Evolutionary conservation across 2,329 filamentous ascomycete genomes (phyloP), one percentile per base, ranked within the genome.

Genomic region (Penicillium hordei): DNA sequence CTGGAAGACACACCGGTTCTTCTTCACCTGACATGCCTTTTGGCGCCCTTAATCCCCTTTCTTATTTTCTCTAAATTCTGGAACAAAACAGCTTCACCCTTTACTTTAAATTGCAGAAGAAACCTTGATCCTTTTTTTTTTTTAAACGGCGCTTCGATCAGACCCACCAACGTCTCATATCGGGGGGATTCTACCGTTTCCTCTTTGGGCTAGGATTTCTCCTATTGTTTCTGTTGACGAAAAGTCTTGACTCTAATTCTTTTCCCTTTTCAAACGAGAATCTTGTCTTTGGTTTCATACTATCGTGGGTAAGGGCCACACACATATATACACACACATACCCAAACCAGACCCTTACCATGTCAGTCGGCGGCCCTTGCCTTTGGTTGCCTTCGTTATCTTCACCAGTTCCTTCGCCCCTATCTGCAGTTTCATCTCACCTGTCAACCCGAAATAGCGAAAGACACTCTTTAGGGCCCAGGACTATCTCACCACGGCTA

Each of bases 281-380:
- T 15, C 6, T 45, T 53, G 48, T 57, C 44, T 42, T 42, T 42
- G 29, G 19, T 34, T 51, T 56, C 45, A 33, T 40, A 36, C 43
- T 49, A 50, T 52, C 33, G 19, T 46, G 55, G 43, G 36, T 43
- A 40, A 54, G 50, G 52, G 55, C 39, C 44, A 52, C 55, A 56
- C 44, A 52, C 45, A 50, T 38, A 49, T 50, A 25, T 34, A 54
- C 27, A 27, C 42, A 54, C 39, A 38, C 31, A 51, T 53, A 38
- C 27, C 43, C 49, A 43, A 48, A 49, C 48, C 19, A 49, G 49
- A 50, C 45, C 60, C 51, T 64, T 69, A 73, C 59, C 68, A 73
- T 73, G 67, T 73, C 72, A 64, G 72, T 69, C 62, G 73, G 67
- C 48, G 72, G 72, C 46, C 73, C 71, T 63, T 73, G 71, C 63